These are phyloP conservation scores for Salicornia ramosissima DNA, from an alignment of 148 eudicot species.

Conservation along the genomic window DNA sequence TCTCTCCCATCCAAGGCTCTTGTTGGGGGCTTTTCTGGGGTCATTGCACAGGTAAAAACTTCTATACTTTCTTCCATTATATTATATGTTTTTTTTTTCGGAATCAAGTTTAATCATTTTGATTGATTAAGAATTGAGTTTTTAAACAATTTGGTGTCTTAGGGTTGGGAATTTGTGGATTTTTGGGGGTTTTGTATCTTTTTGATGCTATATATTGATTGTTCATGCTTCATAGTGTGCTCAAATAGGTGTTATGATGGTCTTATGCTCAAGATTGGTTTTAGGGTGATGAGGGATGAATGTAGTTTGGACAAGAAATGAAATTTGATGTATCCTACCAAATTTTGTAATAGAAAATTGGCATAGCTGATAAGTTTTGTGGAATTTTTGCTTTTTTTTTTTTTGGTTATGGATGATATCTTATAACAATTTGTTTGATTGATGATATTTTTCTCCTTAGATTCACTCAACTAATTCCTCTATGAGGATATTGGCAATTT, in stretches of 20 bases:
- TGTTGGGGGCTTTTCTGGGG: conserved; percentile 77
- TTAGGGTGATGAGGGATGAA: background rate
- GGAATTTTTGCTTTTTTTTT: background rate
- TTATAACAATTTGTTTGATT: background rate
- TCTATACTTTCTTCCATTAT: background rate
- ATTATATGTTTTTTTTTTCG: background rate
- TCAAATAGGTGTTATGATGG: no score
- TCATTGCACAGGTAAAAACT: conserved; percentile 63
- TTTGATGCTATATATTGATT: no score
- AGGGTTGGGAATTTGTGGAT: background rate
- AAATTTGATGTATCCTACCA: background rate
- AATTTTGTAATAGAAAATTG: background rate
- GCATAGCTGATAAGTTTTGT: background rate
- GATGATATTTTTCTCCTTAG: background rate
- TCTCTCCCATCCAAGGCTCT: conserved; percentile 52
- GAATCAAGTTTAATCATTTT: background rate
- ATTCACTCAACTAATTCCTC: background rate
- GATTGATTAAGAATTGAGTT: background rate
- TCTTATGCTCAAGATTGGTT: background rate
- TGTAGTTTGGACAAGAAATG: background rate
- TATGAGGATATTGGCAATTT: background rate
- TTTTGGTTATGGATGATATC: no score
- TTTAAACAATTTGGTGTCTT: no score
- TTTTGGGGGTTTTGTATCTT: background rate
- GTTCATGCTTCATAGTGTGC: no score